A percentile compares a stretch with the other conserved stretches of the same genome.
Conservation (phyloP, 2,329 filamentous ascomycete genomes). For the Fusarium sp. region DNA sequence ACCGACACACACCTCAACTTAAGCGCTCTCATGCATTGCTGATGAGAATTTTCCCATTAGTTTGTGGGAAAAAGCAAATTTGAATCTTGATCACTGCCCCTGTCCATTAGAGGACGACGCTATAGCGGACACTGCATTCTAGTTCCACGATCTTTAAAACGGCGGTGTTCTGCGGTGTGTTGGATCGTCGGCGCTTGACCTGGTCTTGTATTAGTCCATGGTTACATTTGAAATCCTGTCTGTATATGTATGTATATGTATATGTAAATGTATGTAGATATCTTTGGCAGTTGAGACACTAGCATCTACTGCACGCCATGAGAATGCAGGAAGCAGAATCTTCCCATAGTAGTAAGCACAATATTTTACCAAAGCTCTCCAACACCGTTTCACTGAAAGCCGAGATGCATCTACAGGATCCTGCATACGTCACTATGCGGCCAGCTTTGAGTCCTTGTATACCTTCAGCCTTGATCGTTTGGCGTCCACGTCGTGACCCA, state of each 20-base stretch:
- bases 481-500: slow-evolving; percentile 43
- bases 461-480: slow-evolving; percentile 39
- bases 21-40: slow-evolving; percentile 21
- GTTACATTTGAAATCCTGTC: slow-evolving; percentile 37
- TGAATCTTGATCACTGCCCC: slow-evolving; percentile 28
- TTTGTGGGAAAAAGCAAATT: slow-evolving; percentile 44
- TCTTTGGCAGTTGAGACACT: slow-evolving; percentile 39
- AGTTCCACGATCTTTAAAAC: slow-evolving; percentile 38
- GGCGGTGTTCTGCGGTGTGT: slow-evolving; percentile 37
- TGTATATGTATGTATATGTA: slow-evolving; percentile 29
- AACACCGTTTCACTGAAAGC: slow-evolving; percentile 18
- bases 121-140: slow-evolving; percentile 40
- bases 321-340: slow-evolving; percentile 21
- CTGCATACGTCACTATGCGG: slow-evolving; percentile 47
- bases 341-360: slow-evolving; percentile 13
- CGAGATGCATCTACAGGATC: slow-evolving; percentile 32
- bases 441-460: slow-evolving; percentile 34
- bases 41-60: slow-evolving; percentile 28
- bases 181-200: slow-evolving; percentile 39
- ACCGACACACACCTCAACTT: slow-evolving; percentile 30
- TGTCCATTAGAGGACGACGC: slow-evolving; percentile 36
- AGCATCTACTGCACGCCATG: slow-evolving; percentile 31
- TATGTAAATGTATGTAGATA: slow-evolving; percentile 36
- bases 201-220: slow-evolving; percentile 33
- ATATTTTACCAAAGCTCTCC: background rate